Evolutionary conservation across 345 rosid species (phyloP).

Genomic region (Trapa bicornis): DNA sequence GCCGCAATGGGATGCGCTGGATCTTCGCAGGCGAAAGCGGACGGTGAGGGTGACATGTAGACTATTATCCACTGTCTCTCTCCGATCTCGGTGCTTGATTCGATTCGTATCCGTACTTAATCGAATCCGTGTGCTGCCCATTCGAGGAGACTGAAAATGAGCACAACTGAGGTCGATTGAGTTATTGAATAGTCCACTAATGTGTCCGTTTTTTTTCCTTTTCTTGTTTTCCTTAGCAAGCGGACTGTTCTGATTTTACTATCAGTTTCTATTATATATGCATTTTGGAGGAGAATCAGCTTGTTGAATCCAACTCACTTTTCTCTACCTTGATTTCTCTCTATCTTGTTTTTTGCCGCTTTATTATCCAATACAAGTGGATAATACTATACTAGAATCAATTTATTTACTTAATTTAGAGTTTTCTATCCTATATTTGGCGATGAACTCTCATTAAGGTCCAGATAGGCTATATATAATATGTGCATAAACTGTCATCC

Average conservation of each 20-base stretch:
- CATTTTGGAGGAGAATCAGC: background rate
- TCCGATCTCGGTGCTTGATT: background rate
- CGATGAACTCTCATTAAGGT: background rate
- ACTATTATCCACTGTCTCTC: background rate
- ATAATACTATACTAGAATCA: background rate
- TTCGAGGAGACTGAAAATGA: background rate
- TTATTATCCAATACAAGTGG: background rate
- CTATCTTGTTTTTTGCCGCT: background rate
- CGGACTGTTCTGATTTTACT: background rate
- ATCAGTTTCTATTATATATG: background rate
- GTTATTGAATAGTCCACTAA: background rate
- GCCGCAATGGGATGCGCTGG: slow-evolving; percentile 63
- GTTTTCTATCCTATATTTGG: background rate
- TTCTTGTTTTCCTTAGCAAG: background rate
- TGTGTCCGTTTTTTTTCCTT: too few species aligned
- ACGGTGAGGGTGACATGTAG: slow-evolving; percentile 25
- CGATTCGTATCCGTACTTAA: background rate
- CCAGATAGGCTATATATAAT: background rate
- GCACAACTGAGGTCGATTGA: background rate
- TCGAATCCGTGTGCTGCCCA: background rate
- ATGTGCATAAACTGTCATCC: background rate
- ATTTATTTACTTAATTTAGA: background rate
- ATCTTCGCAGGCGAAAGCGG: slow-evolving; percentile 47
- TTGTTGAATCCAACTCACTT: background rate
- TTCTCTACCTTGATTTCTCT: background rate